phyloP scores from a whole-genome alignment of 176 grass and related monocot genomes.

The Echinochloa phyllopogon region DNA sequence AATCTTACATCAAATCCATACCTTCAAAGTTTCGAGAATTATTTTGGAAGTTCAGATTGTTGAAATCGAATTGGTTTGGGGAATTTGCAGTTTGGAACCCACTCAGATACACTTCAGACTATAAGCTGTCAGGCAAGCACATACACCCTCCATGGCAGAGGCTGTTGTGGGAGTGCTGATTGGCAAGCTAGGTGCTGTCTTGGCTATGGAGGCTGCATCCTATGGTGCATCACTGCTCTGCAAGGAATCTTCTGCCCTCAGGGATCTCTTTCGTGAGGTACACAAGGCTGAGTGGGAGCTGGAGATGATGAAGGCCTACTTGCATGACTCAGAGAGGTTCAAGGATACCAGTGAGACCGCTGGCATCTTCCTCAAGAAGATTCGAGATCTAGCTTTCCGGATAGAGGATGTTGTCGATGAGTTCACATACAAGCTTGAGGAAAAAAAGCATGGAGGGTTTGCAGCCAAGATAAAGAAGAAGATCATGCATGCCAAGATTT shows the following conservation, averaged over 20 bases:
- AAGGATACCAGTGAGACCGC: background rate
- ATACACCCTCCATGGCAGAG: background rate
- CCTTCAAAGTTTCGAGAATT: too few species aligned
- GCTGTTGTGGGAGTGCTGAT: background rate
- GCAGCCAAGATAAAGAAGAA: background rate
- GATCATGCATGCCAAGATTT: background rate
- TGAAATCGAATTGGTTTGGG: too few species aligned
- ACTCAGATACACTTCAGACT: too few species aligned
- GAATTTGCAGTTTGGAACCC: too few species aligned
- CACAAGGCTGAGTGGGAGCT: too few species aligned
- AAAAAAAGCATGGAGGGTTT: background rate
- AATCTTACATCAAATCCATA: too few species aligned
- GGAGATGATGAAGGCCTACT: too few species aligned
- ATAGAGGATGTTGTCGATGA: background rate
- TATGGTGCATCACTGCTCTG: background rate
- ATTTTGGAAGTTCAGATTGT: conserved; percentile 32
- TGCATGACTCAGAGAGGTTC: too few species aligned
- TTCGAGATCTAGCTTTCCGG: background rate
- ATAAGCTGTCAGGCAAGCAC: too few species aligned
- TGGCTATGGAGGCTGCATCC: background rate
- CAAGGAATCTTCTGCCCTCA: background rate
- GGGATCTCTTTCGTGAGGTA: too few species aligned
- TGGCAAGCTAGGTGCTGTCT: background rate
- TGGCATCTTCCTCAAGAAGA: background rate
- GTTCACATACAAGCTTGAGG: background rate